Percentiles rank a stretch among this genome's conserved stretches.
phyloP scores from a whole-genome alignment of 768 basidiomycete species.

The Mycena pura region DNA sequence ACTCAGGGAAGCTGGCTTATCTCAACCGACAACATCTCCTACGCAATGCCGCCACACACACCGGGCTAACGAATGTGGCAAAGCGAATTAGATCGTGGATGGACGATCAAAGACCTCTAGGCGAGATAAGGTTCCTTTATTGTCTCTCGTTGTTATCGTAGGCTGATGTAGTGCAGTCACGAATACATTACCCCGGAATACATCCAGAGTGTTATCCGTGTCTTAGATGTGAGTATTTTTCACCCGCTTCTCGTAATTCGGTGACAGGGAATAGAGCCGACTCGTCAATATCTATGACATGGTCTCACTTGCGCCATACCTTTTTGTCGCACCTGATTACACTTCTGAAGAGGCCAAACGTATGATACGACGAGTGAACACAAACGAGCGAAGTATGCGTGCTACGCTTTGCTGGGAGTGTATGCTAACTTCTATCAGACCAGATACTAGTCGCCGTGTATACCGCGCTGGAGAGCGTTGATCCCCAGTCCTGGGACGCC shows the following conservation, averaged over 20 bases:
- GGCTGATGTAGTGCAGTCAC: conserved; percentile 35
- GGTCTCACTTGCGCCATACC: conserved; percentile 69
- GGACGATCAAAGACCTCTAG: conserved; percentile 57
- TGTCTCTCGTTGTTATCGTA: not conserved
- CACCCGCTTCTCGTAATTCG: not conserved
- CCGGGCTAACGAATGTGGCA: conserved; percentile 61
- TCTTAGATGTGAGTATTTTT: conserved; percentile 56
- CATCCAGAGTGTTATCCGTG: conserved; percentile 67
- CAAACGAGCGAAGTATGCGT: conserved; percentile 53
- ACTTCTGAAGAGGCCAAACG: conserved; percentile 56
- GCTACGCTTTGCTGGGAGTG: not conserved
- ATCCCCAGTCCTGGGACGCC: conserved; percentile 46
- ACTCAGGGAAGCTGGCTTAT: conserved; percentile 80
- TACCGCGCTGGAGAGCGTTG: conserved; percentile 35
- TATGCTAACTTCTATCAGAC: conserved; percentile 27
- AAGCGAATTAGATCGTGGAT: conserved; percentile 49
- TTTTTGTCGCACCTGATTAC: conserved; percentile 78
- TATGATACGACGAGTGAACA: conserved; percentile 54
- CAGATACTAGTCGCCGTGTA: conserved; percentile 41
- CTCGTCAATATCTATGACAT: conserved; percentile 76
- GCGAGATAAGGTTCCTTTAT: conserved; percentile 60
- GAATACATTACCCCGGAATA: conserved; percentile 60
- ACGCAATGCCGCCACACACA: conserved; percentile 54
- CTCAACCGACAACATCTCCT: conserved; percentile 89
- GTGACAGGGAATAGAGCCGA: conserved; percentile 57